A percentile compares a stretch with the other conserved stretches of the same genome.
Evolutionary conservation across 169 alveolate genomes (phyloP).

Genomic region (Babesia caballi): DNA sequence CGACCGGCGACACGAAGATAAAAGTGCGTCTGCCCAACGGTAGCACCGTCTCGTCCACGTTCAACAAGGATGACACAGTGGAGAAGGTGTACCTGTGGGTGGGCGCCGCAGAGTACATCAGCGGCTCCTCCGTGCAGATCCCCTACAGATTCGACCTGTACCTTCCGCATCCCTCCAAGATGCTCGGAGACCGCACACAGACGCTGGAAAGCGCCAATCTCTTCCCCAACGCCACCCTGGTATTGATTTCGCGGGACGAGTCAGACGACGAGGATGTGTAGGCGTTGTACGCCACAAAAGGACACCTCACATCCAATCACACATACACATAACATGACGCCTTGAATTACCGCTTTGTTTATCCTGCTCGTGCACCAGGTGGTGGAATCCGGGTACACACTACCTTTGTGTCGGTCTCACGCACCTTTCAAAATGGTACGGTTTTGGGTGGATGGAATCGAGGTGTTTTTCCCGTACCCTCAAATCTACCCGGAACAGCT

Average conservation of each 20-base stretch:
- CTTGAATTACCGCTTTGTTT: too few relatives aligned
- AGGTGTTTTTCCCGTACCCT: slow-evolving; percentile 92
- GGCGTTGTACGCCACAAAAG: background rate
- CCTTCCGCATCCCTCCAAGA: slow-evolving; percentile 41
- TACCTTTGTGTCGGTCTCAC: background rate
- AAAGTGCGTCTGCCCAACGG: slow-evolving; percentile 62
- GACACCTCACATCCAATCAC: too few relatives aligned
- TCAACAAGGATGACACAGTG: slow-evolving; percentile 55
- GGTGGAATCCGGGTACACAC: slow-evolving; percentile 9
- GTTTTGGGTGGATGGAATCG: slow-evolving; percentile 86
- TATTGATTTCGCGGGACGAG: slow-evolving; percentile 56
- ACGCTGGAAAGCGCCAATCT: slow-evolving; percentile 59
- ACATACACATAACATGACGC: too few relatives aligned
- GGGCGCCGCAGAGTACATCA: slow-evolving; percentile 49
- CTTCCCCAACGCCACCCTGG: slow-evolving; percentile 50
- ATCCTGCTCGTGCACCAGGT: too few relatives aligned
- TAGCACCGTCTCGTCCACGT: slow-evolving; percentile 25
- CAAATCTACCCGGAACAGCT: slow-evolving; percentile 93
- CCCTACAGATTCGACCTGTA: slow-evolving; percentile 51
- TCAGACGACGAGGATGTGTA: slow-evolving; percentile 50
- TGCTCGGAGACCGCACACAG: slow-evolving; percentile 21
- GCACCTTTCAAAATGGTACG: slow-evolving; percentile 73
- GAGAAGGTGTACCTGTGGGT: slow-evolving; percentile 56
- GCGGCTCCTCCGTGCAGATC: slow-evolving; percentile 3
- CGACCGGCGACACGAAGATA: slow-evolving; percentile 48